A percentile compares a stretch with the other conserved stretches of the same genome.
Conservation (phyloP, 2,329 filamentous ascomycete species). For the Fusarium domesticum region DNA sequence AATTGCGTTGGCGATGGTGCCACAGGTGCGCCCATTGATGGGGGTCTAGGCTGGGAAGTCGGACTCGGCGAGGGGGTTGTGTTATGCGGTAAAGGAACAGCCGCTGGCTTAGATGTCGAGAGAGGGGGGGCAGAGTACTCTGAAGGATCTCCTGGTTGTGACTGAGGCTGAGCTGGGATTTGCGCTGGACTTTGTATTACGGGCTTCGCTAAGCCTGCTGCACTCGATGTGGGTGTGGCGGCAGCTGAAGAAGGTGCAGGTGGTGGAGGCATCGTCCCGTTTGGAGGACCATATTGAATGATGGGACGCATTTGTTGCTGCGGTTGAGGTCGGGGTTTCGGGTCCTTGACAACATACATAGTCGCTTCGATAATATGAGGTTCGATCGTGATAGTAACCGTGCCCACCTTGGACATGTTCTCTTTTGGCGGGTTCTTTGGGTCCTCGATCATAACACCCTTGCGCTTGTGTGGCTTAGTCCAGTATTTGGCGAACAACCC, state of each 20-base stretch:
- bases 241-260: constrained; percentile 35
- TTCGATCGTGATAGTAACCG: constrained; percentile 71
- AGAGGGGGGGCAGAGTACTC: constrained; percentile 10
- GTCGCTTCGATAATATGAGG: constrained; percentile 77
- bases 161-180: constrained; percentile 15
- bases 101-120: constrained; percentile 14
- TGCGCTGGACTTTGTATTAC: constrained; percentile 21
- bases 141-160: constrained; percentile 14
- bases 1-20: constrained; percentile 23
- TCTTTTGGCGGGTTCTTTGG: constrained; percentile 67
- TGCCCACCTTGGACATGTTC: constrained; percentile 69
- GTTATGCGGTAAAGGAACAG: constrained; percentile 15
- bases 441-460: constrained; percentile 61
- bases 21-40: constrained; percentile 11
- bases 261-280: constrained; percentile 58
- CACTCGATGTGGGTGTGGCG: constrained; percentile 20
- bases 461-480: constrained; percentile 68
- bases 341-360: constrained; percentile 68
- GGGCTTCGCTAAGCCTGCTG: constrained; percentile 16
- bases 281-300: constrained; percentile 64
- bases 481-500: constrained; percentile 76
- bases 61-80: constrained; percentile 17
- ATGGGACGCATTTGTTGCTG: constrained; percentile 47
- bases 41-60: constrained; percentile 18
- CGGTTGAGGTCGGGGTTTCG: constrained; percentile 35